phyloP scores from a whole-genome alignment of 768 basidiomycete genomes.

The Symmetrospora coprosmae region DNA sequence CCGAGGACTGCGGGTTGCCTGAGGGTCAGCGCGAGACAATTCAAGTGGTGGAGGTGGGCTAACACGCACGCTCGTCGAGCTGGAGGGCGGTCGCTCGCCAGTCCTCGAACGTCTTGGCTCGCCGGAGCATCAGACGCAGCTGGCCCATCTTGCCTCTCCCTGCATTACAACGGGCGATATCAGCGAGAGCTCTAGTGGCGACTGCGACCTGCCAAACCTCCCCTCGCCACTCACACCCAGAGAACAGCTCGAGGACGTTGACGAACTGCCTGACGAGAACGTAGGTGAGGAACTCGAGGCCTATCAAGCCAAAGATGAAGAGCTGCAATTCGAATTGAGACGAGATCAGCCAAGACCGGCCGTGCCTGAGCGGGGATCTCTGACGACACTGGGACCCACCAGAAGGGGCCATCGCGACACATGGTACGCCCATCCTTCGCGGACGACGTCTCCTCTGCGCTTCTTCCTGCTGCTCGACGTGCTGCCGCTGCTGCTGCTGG shows the following conservation, averaged over 20 bases:
- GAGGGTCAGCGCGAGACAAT: not conserved
- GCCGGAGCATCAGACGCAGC: constrained; percentile 59
- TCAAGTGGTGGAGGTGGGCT: not conserved
- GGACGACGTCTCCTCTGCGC: constrained; percentile 29
- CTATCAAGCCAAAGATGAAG: constrained; percentile 71
- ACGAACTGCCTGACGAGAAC: constrained; percentile 79
- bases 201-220: too few relatives aligned
- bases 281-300: constrained; percentile 60
- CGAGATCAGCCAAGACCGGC: not conserved
- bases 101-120: constrained; percentile 64
- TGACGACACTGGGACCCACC: constrained; percentile 19
- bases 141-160: constrained; percentile 75
- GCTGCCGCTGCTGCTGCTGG: too few relatives aligned
- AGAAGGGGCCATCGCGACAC: constrained; percentile 31
- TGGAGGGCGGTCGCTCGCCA: constrained; percentile 71
- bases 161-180: constrained; percentile 32
- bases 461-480: not conserved
- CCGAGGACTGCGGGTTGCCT: constrained; percentile 40
- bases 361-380: not conserved
- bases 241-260: constrained; percentile 82
- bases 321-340: constrained; percentile 44
- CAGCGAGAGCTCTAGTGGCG: not conserved
- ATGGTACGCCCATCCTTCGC: constrained; percentile 34
- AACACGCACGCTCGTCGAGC: constrained; percentile 58
- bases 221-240: constrained; percentile 60